Conservation (phyloP, 805 yeast genomes). For the Blastobotrys terrestris region DNA sequence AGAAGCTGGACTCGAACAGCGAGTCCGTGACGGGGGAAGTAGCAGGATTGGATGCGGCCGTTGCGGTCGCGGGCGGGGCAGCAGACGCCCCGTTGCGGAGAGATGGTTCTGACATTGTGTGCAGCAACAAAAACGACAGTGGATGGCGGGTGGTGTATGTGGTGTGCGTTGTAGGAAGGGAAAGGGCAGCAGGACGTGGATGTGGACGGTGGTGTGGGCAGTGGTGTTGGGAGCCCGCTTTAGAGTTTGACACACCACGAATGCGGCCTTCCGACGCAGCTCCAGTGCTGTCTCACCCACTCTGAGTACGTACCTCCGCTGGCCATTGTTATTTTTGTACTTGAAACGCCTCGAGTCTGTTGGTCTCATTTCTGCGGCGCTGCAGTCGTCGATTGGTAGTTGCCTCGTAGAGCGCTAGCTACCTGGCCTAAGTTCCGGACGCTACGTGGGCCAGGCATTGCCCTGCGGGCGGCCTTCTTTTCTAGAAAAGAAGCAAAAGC, state of each 20-base stretch:
- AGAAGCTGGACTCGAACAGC: constrained; percentile 9
- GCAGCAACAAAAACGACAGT: not conserved
- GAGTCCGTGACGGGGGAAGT: constrained; percentile 4
- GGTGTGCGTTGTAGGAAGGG: not conserved
- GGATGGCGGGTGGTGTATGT: not conserved
- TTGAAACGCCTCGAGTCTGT: too few relatives aligned
- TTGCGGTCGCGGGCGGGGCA: not conserved
- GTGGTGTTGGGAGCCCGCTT: not conserved
- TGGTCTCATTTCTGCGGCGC: too few relatives aligned
- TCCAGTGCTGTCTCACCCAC: too few relatives aligned
- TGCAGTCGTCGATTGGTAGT: too few relatives aligned
- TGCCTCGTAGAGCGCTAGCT: too few relatives aligned
- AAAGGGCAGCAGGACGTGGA: not conserved
- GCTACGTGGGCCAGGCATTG: too few relatives aligned
- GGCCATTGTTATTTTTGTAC: too few relatives aligned
- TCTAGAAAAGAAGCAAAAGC: not conserved
- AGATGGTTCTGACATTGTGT: not conserved
- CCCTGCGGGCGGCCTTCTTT: not conserved
- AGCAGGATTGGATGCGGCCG: not conserved
- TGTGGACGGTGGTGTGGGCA: not conserved
- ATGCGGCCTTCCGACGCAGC: not conserved
- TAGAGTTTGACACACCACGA: not conserved
- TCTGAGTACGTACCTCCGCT: too few relatives aligned
- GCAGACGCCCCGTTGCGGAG: not conserved
- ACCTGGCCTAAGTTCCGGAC: too few relatives aligned